phyloP scores from a whole-genome alignment of 1,284 basidiomycete genomes.

The Cutaneotrichosporon sp. region DNA sequence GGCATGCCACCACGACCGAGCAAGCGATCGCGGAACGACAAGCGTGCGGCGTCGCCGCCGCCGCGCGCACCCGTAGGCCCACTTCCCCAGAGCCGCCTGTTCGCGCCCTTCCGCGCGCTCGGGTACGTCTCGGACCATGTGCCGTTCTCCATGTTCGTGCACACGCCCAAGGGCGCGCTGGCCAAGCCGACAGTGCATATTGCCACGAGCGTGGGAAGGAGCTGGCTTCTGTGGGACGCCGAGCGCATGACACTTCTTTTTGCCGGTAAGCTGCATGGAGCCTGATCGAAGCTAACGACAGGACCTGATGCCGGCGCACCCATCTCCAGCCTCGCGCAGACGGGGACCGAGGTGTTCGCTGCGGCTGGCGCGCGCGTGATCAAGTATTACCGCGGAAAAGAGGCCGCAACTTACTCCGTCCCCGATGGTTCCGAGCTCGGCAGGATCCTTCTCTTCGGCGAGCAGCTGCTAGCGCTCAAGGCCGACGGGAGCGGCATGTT shows the following conservation, averaged over 20 bases:
- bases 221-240: conserved; percentile 97
- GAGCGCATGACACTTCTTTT: conserved; percentile 88
- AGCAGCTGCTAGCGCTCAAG: conserved; percentile 69
- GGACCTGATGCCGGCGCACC: conserved; percentile 69
- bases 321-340: conserved; percentile 73
- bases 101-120: conserved; percentile 90
- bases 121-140: conserved; percentile 88
- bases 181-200: conserved; percentile 76
- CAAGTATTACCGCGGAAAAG: conserved; percentile 81
- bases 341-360: conserved; percentile 80
- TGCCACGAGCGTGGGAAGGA: conserved; percentile 79
- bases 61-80: conserved; percentile 9
- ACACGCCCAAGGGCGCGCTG: conserved; percentile 78
- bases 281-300: conserved; percentile 38
- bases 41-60: background rate
- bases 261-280: conserved; percentile 61
- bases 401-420: conserved; percentile 45
- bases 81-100: conserved; percentile 53
- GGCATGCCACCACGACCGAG: conserved; percentile 15
- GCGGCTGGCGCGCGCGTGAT: conserved; percentile 65
- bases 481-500: conserved; percentile 75
- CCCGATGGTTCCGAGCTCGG: conserved; percentile 42
- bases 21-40: conserved; percentile 17
- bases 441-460: conserved; percentile 67
- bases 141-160: conserved; percentile 81